phyloP scores from a whole-genome alignment of 306 rosid species.

The Gynostemma pentaphyllum region DNA sequence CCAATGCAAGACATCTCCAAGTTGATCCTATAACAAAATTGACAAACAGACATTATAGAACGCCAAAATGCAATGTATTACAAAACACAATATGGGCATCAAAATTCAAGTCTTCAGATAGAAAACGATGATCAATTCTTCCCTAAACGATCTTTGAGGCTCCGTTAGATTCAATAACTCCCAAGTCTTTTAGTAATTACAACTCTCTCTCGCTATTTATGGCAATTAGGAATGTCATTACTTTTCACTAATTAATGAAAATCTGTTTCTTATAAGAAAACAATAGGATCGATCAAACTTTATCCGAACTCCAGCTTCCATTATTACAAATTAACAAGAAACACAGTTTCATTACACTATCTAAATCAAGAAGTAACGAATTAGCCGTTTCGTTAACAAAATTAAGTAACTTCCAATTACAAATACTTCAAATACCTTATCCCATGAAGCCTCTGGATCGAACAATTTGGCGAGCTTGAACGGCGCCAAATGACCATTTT shows the following conservation, averaged over 20 bases:
- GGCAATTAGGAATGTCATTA: no score
- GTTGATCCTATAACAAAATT: conserved; percentile 52
- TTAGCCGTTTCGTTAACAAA: background rate
- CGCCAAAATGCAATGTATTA: background rate
- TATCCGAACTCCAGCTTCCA: no score
- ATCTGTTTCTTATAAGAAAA: no score
- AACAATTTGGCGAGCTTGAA: conserved; percentile 81
- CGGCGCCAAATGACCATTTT: conserved; percentile 83
- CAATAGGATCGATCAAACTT: no score
- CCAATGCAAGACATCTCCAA: conserved; percentile 98
- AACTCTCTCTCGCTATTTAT: no score
- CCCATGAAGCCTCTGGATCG: conserved; percentile 99
- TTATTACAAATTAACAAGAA: no score
- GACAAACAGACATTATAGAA: background rate
- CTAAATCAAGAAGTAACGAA: background rate
- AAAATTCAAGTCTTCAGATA: background rate
- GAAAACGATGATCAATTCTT: background rate
- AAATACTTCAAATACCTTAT: conserved; percentile 56
- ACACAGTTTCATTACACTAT: background rate
- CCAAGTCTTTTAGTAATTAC: no score
- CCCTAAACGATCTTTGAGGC: no score
- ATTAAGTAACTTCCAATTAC: no score
- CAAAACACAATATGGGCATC: background rate
- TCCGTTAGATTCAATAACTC: no score
- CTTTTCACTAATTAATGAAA: no score